Evolutionary conservation across 2,329 filamentous ascomycete genomes (phyloP).

Genomic region (Aspergillus floridensis): DNA sequence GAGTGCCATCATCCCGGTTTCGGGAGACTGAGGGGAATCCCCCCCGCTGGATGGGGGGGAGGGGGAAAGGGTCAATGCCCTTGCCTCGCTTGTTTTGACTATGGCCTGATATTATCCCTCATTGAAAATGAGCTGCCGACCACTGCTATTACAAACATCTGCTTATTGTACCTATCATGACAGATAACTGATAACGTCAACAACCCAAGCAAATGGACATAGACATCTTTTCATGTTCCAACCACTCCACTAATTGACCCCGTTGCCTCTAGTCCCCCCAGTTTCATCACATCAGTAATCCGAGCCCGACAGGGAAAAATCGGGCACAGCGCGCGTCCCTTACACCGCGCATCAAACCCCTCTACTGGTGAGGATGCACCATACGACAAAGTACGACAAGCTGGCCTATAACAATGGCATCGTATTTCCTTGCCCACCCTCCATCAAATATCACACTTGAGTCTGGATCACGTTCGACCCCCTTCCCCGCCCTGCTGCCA

Average conservation of each 20-base stretch:
- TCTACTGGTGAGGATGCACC: not conserved
- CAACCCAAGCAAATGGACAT: not conserved
- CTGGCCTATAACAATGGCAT: not conserved
- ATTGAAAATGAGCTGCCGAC: not conserved
- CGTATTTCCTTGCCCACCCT: not conserved
- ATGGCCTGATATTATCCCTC: not conserved
- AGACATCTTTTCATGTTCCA: not conserved
- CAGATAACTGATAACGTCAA: not conserved
- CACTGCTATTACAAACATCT: not conserved
- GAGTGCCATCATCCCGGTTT: constrained; percentile 2
- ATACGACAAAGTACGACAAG: not conserved
- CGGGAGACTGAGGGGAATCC: not conserved
- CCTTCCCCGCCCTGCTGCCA: not conserved
- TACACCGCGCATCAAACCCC: not conserved
- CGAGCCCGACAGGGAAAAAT: not conserved
- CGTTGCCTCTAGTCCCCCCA: not conserved
- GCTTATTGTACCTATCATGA: not conserved
- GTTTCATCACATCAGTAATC: not conserved
- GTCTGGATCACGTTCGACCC: not conserved
- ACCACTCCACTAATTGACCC: not conserved
- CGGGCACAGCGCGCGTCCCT: not conserved
- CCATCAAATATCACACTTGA: not conserved
- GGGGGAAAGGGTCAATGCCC: not conserved
- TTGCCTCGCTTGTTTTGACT: not conserved
- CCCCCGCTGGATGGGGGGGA: not conserved